phyloP scores from a whole-genome alignment of 805 yeast species.

The Starmerella floricola region DNA sequence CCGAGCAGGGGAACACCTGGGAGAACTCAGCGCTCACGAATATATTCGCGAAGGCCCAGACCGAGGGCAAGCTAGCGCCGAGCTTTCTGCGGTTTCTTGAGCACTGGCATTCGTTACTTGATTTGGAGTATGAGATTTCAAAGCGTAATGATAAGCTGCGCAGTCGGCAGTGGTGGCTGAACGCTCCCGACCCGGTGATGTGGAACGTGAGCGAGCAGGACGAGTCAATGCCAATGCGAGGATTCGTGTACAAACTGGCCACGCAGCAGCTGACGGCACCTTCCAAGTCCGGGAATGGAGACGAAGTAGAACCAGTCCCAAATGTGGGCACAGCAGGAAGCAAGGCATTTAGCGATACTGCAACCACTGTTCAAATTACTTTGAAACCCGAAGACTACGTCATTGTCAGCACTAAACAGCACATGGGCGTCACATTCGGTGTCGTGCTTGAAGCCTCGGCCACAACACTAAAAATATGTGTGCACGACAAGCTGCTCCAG shows the following conservation, averaged over 20 bases:
- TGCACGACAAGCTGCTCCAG: conserved; percentile 7
- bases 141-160: conserved; percentile 43
- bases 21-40: conserved; percentile 1
- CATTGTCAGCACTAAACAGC: conserved; percentile 16
- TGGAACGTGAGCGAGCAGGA: conserved; percentile 3
- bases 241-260: not conserved
- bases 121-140: conserved; percentile 64
- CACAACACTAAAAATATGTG: not conserved
- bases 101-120: conserved; percentile 62
- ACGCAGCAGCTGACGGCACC: not conserved
- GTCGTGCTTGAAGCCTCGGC: not conserved
- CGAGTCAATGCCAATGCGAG: not conserved
- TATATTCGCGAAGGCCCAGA: conserved; percentile 4
- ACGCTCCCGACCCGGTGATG: not conserved
- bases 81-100: conserved; percentile 45
- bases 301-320: not conserved
- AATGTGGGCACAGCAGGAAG: too few relatives aligned
- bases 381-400: not conserved
- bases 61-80: conserved; percentile 21
- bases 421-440: conserved; percentile 18
- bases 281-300: too few relatives aligned
- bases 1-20: conserved; percentile 10
- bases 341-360: too few relatives aligned
- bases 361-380: too few relatives aligned
- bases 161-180: conserved; percentile 28